Evolutionary conservation across 2,329 filamentous ascomycete species (phyloP).

Genomic region (Aspergillus sp.): DNA sequence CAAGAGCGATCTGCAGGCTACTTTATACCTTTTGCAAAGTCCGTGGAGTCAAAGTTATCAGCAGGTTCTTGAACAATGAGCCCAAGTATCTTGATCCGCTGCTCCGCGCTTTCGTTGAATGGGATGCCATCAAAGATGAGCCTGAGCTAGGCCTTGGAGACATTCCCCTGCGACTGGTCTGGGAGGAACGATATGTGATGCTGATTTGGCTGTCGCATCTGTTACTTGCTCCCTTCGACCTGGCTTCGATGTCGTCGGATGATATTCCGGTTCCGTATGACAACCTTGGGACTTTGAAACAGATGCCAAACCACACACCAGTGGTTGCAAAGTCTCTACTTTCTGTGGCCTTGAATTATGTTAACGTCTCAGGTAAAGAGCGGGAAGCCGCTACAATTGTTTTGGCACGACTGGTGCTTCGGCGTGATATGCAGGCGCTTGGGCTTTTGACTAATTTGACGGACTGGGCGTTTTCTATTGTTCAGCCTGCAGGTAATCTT

Average conservation of each 20-base stretch:
- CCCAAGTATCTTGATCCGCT: constrained; percentile 80
- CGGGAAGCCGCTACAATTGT: constrained; percentile 82
- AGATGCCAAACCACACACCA: constrained; percentile 64
- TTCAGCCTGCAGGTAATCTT: constrained; percentile 51
- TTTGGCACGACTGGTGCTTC: constrained; percentile 76
- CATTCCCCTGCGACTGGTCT: constrained; percentile 56
- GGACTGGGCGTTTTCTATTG: constrained; percentile 66
- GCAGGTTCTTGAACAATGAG: constrained; percentile 88
- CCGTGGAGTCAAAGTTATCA: constrained; percentile 87
- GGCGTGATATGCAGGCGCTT: constrained; percentile 82
- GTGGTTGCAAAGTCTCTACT: constrained; percentile 70
- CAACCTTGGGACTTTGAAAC: constrained; percentile 29
- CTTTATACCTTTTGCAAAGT: constrained; percentile 94
- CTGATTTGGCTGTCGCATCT: constrained; percentile 85
- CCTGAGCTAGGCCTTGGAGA: constrained; percentile 16
- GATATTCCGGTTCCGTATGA: constrained; percentile 39
- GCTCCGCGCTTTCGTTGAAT: constrained; percentile 70
- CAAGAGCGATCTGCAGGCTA: constrained; percentile 73
- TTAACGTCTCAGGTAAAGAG: constrained; percentile 79
- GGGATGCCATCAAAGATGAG: constrained; percentile 34
- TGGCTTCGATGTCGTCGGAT: constrained; percentile 74
- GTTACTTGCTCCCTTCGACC: constrained; percentile 83
- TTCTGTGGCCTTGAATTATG: constrained; percentile 68
- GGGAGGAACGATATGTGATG: constrained; percentile 87
- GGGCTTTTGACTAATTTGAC: constrained; percentile 69